Evolutionary conservation across 2,329 filamentous ascomycete genomes (phyloP).

Genomic region (Penicillium sp.): DNA sequence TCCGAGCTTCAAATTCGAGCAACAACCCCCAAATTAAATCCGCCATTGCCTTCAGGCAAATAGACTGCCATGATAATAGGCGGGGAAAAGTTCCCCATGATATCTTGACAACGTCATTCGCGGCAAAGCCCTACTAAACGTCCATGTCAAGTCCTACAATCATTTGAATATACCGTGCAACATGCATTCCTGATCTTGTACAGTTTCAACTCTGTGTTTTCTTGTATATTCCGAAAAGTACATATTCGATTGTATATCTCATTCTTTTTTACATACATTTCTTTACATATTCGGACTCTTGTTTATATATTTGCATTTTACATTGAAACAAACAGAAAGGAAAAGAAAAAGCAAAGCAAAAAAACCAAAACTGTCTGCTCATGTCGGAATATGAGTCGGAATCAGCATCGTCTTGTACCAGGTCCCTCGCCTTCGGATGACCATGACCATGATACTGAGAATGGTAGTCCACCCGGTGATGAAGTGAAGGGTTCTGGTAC

Average conservation of each 20-base stretch:
- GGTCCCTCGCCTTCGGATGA: slow-evolving; percentile 21
- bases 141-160: background rate
- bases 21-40: background rate
- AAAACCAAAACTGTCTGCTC: background rate
- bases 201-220: background rate
- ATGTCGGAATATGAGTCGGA: slow-evolving; percentile 17
- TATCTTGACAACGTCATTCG: slow-evolving; percentile 20
- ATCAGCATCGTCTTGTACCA: slow-evolving; percentile 26
- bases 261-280: background rate
- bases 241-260: slow-evolving; percentile 1
- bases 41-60: background rate
- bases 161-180: background rate
- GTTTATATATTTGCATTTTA: background rate
- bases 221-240: slow-evolving; percentile 1
- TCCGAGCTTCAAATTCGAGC: background rate
- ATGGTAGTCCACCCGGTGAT: slow-evolving; percentile 7
- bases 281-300: background rate
- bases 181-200: slow-evolving; percentile 6
- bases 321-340: too few relatives aligned
- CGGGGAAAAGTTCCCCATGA: slow-evolving; percentile 22
- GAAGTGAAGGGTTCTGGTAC: slow-evolving; percentile 9
- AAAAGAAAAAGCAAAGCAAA: background rate
- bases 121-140: slow-evolving; percentile 7
- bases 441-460: slow-evolving; percentile 2
- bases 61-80: background rate